A percentile compares a stretch with the other conserved stretches of the same genome.
Evolutionary conservation across 1,284 basidiomycete genomes (phyloP).

Genomic region (Neonothopanus nambi): DNA sequence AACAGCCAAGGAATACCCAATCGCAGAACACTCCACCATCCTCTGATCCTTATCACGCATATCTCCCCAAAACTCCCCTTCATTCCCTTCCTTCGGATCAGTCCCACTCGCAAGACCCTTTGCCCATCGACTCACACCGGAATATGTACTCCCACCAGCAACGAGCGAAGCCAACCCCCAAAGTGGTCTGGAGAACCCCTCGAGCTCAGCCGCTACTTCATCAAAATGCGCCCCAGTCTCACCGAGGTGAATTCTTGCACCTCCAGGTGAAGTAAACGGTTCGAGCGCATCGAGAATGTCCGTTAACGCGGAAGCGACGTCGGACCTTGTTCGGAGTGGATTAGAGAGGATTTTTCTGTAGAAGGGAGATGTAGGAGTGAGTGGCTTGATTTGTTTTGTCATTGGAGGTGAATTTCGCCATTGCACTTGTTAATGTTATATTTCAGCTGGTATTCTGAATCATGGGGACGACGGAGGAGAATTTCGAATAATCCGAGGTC

Average conservation of each 20-base stretch:
- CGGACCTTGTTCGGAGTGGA: conserved; percentile 57
- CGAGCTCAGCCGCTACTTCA: conserved; percentile 70
- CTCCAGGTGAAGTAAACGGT: conserved; percentile 69
- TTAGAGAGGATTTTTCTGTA: conserved; percentile 43
- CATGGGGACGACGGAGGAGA: too few species aligned
- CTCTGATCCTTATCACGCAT: conserved; percentile 77
- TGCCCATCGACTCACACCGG: conserved; percentile 60
- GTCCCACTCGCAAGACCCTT: conserved; percentile 67
- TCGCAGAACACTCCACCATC: conserved; percentile 82
- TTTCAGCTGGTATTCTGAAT: too few species aligned
- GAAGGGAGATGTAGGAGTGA: conserved; percentile 7
- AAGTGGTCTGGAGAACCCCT: conserved; percentile 75
- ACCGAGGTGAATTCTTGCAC: conserved; percentile 69
- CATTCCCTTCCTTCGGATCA: conserved; percentile 56
- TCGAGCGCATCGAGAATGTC: conserved; percentile 67
- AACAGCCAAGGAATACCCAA: conserved; percentile 71
- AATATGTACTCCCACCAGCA: conserved; percentile 59
- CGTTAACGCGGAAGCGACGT: conserved; percentile 56
- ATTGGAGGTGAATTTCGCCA: too few species aligned
- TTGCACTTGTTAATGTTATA: too few species aligned
- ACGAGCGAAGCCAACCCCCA: conserved; percentile 74
- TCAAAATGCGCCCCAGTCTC: conserved; percentile 79
- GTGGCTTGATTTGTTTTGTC: too few species aligned
- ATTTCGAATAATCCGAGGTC: too few species aligned
- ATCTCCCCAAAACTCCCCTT: conserved; percentile 71